Evolutionary conservation across 345 rosid species (phyloP).

Genomic region (Hibiscus tridactylites): DNA sequence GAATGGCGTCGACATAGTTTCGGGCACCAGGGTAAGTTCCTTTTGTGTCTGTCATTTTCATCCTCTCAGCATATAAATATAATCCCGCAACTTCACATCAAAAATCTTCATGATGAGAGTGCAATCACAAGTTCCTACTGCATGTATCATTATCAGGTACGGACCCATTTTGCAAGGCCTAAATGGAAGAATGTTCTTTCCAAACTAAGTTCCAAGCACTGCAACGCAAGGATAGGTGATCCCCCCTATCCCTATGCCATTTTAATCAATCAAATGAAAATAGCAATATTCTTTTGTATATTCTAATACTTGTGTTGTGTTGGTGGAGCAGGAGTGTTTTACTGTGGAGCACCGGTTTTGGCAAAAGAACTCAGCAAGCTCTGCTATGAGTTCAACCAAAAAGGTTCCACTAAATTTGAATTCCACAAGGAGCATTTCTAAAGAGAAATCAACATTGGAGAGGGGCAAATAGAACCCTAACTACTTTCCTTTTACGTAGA

Average conservation of each 20-base stretch:
- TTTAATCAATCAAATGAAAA: not conserved
- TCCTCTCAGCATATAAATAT: not conserved
- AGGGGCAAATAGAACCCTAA: not conserved
- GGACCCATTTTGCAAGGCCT: constrained; percentile 97
- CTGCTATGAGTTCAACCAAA: constrained; percentile 87
- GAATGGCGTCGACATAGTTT: constrained; percentile 92
- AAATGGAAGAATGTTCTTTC: constrained; percentile 88
- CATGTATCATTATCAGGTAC: constrained; percentile 39
- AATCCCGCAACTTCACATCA: not conserved
- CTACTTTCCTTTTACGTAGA: not conserved
- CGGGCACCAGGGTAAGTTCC: constrained; percentile 74
- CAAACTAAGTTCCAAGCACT: constrained; percentile 81
- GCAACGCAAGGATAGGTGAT: constrained; percentile 79
- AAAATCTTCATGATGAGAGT: not conserved
- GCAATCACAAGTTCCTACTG: not conserved
- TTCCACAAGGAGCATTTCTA: constrained; percentile 97
- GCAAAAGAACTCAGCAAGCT: constrained; percentile 89
- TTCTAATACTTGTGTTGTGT: not conserved
- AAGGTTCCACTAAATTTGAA: constrained; percentile 86
- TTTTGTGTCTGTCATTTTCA: not conserved
- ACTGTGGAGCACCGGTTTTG: constrained; percentile 92
- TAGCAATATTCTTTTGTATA: not conserved
- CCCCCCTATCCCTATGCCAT: constrained; percentile 6
- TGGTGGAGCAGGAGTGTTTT: constrained; percentile 76
- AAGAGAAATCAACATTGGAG: not conserved